Conservation (phyloP, 352 stramenopile species). For the Globisporangium emineosum region DNA sequence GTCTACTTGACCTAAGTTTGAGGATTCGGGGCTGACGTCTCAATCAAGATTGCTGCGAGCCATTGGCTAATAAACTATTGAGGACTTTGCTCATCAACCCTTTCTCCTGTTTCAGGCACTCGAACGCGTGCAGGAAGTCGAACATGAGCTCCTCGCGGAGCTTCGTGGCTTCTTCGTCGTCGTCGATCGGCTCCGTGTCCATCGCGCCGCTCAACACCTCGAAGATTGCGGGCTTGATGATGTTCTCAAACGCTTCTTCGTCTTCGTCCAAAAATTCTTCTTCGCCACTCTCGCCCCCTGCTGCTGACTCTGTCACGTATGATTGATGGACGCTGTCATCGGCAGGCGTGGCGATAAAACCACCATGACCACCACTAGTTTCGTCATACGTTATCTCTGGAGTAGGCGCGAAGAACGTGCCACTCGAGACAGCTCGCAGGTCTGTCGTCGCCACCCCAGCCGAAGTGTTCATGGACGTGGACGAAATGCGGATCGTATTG, state of each 20-base stretch:
- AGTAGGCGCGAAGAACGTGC: constrained; percentile 9
- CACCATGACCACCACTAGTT: background rate
- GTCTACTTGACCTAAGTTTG: background rate
- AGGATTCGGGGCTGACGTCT: background rate
- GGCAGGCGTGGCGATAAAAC: background rate
- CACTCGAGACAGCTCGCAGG: background rate
- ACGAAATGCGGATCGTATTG: constrained; percentile 62
- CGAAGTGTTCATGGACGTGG: constrained; percentile 13
- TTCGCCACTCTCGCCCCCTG: constrained; percentile 24
- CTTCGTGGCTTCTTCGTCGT: constrained; percentile 37
- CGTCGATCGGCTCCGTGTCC: constrained; percentile 18
- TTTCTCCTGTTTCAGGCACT: constrained; percentile 65
- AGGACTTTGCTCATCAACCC: constrained; percentile 66
- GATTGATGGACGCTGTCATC: constrained; percentile 3
- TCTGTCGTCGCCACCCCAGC: background rate
- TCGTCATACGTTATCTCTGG: constrained; percentile 7
- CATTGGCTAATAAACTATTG: constrained; percentile 35
- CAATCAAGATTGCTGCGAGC: constrained; percentile 14
- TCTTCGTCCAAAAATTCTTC: constrained; percentile 24
- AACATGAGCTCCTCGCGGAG: constrained; percentile 69
- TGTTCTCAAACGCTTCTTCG: constrained; percentile 54
- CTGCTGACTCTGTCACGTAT: constrained; percentile 2
- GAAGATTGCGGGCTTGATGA: constrained; percentile 80
- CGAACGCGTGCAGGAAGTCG: constrained; percentile 75
- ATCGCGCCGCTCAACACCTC: constrained; percentile 59